Percentiles rank a stretch among this genome's conserved stretches.
These are phyloP conservation scores for Cladosporium sphaerospermum DNA, from an alignment of 2,329 filamentous ascomycete genomes.

Conservation along the genomic window DNA sequence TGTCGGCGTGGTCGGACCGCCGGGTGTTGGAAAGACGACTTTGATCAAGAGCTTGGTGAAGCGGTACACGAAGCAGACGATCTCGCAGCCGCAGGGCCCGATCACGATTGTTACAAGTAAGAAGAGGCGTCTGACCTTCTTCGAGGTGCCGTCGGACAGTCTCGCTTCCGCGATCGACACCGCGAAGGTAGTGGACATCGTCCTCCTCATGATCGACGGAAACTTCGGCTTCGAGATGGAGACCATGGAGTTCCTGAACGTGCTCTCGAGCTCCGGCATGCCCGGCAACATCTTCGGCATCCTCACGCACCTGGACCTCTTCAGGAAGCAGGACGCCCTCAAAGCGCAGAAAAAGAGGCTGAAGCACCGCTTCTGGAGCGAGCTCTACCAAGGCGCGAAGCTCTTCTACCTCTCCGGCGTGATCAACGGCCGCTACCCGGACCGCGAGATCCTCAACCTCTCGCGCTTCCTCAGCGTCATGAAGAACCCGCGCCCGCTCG, in stretches of 20 bases:
- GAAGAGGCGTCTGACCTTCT: constrained; percentile 85
- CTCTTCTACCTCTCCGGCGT: constrained; percentile 95
- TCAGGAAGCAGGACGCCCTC: constrained; percentile 85
- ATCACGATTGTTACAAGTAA: constrained; percentile 96
- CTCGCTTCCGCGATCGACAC: constrained; percentile 95
- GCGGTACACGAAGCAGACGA: constrained; percentile 90
- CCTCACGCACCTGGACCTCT: constrained; percentile 90
- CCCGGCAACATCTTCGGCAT: constrained; percentile 98
- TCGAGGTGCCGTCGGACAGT: constrained; percentile 92
- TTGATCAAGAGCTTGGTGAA: constrained; percentile 90
- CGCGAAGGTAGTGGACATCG: constrained; percentile 94
- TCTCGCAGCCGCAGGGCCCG: constrained; percentile 82
- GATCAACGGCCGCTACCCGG: constrained; percentile 92
- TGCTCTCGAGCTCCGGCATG: constrained; percentile 91
- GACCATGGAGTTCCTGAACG: constrained; percentile 98
- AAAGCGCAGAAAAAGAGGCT: constrained; percentile 93
- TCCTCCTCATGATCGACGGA: constrained; percentile 95
- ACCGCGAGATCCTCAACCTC: constrained; percentile 91
- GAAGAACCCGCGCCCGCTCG: constrained; percentile 94
- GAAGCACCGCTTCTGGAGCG: constrained; percentile 94
- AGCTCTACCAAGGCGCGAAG: constrained; percentile 93
- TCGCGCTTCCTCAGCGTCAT: constrained; percentile 95
- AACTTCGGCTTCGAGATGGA: constrained; percentile 99
- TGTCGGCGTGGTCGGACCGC: constrained; percentile 88
- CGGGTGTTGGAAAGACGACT: constrained; percentile 90